Conservation (phyloP, 202 grass and related monocot species). For the Elaeis oleifera region DNA sequence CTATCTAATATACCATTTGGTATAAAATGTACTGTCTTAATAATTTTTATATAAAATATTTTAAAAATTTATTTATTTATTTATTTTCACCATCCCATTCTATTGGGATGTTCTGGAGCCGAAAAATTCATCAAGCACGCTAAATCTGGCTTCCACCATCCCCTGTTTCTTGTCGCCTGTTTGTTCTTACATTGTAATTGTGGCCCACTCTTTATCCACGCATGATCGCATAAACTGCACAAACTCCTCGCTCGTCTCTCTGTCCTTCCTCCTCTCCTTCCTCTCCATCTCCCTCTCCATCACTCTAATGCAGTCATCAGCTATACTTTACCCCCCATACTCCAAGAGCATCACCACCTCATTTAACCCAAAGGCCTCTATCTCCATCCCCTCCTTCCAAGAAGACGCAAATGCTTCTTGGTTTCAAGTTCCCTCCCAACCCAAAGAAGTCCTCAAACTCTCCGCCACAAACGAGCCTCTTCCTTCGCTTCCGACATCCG, state of each 20-base stretch:
- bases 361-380: slow-evolving; percentile 1
- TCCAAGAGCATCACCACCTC: slow-evolving; percentile 11
- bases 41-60: no score
- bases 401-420: background rate
- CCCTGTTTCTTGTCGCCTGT: no score
- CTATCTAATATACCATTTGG: no score
- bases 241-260: background rate
- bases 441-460: background rate
- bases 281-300: slow-evolving; percentile 11
- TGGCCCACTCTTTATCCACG: no score
- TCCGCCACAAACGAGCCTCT: slow-evolving; percentile 1
- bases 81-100: no score
- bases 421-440: background rate
- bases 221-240: no score
- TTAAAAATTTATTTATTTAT: no score
- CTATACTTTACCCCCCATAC: background rate
- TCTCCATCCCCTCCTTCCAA: background rate
- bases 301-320: slow-evolving; percentile 18
- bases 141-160: no score
- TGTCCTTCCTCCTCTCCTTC: slow-evolving; percentile 3
- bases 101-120: no score
- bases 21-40: no score
- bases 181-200: no score
- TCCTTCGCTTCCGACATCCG: background rate
- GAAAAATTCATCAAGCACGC: no score